Evolutionary conservation across 2,329 filamentous ascomycete genomes (phyloP), one percentile per base, ranked within the genome.

Genomic region (Epichloe sibirici): DNA sequence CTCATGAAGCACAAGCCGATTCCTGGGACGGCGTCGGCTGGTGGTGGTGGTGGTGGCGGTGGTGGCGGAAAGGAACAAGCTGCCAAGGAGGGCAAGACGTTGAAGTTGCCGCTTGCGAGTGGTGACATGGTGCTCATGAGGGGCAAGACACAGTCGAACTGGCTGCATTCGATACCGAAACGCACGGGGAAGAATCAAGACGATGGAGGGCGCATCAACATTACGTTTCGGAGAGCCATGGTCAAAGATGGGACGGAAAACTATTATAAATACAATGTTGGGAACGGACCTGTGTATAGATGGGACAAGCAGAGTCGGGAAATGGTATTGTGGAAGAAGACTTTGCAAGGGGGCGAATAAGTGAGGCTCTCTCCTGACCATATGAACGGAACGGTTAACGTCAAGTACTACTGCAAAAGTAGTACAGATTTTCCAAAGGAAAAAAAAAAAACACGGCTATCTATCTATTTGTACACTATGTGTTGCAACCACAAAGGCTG

Each of bases 221-320:
- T 91, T 57, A 91, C 88, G 0, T 88, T 90, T 62, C 72, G 87
- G 31, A 77, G 75, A 58, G 87, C 85, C 23, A 75, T 88, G 72
- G 74, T 86, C 23, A 84, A 77, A 58, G 84, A 72, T 3, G 86
- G 86, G 1, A 90, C 86, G 31, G 83, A 88, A 61, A 91, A 91
- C 66, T 90, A 91, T 65, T 90, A 91, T 66, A 79, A 82, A 62
- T 91, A 91, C 68, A 91, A 91, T 68, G 84, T 90, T 49, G 86
- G 87, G 0, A 75, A 67, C 40, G 86, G 87, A 1, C 74, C 71
- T 1, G 77, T 84, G n/a, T 85, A 81, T 65, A 76, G 74, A 60
- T 90, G 87, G 87, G 74, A 86, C 64, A 71, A 71, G 17, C 64
- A 57, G 46, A 70, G 65, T 54, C 69, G 74, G 55, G 78, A 82